Conservation (phyloP, 2,329 filamentous ascomycete species). For the Pseudofabraea citricarpa region DNA sequence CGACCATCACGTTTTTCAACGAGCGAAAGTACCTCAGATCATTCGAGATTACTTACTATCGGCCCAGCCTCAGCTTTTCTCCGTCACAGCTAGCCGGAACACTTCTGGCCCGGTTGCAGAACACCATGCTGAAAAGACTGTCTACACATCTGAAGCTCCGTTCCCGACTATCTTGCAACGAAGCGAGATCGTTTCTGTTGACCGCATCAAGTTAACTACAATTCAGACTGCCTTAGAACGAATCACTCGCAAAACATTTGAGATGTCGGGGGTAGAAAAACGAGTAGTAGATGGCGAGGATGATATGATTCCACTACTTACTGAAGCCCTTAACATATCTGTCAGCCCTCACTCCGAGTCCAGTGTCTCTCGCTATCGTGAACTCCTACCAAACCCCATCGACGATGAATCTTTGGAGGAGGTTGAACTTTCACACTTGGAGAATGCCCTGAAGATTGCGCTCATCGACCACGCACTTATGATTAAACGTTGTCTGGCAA, state of each 20-base stretch:
- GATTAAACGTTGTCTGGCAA: slow-evolving; percentile 73
- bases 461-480: slow-evolving; percentile 85
- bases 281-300: slow-evolving; percentile 69
- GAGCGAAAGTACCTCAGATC: slow-evolving; percentile 75
- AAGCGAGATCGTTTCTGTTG: slow-evolving; percentile 72
- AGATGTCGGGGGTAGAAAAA: slow-evolving; percentile 73
- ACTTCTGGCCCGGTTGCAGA: slow-evolving; percentile 65
- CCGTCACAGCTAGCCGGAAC: slow-evolving; percentile 67
- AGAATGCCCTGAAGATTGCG: slow-evolving; percentile 78
- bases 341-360: slow-evolving; percentile 70
- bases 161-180: slow-evolving; percentile 90
- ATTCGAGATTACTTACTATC: slow-evolving; percentile 84
- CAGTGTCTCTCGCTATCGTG: slow-evolving; percentile 73
- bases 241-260: slow-evolving; percentile 84
- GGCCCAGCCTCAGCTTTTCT: slow-evolving; percentile 72
- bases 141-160: slow-evolving; percentile 77
- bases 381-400: slow-evolving; percentile 53
- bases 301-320: slow-evolving; percentile 60
- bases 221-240: slow-evolving; percentile 88
- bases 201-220: slow-evolving; percentile 59
- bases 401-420: slow-evolving; percentile 40
- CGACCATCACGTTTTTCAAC: slow-evolving; percentile 78
- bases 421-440: slow-evolving; percentile 51
- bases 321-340: slow-evolving; percentile 72
- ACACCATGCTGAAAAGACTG: slow-evolving; percentile 75